Base-by-base conservation (phyloP, 495 filamentous ascomycete genomes). In the Podospora appendiculata region DNA sequence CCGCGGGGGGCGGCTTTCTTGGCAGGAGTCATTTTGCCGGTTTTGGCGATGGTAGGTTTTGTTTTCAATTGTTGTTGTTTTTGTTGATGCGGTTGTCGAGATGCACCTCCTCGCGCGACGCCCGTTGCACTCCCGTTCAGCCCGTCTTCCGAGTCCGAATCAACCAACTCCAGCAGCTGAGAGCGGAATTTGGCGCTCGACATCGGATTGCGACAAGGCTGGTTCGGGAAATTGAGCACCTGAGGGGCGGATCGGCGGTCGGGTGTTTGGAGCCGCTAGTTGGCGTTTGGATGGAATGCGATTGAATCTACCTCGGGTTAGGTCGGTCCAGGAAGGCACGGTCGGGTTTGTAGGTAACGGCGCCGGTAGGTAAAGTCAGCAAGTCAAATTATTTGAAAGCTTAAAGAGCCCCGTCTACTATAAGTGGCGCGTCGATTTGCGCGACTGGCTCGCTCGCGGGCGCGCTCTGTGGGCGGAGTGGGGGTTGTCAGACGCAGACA, bases 81-180 rank as follows among this genome's bases (percentile, higher is more conserved):
- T 46, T 5, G 50, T 25, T 18, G 45, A 16, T 32, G 45, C 13
- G 41, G n/a, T 49, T 54, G 54, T 19, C 35, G 51, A 40, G 12
- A 45, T 13, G 13, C 10, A 45, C 17, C 6, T 45, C 1, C 14
- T n/a, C 35, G 32, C 14, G 42, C 58, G 33, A 65, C 60, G 51
- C 72, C 35, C 63, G 66, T 62, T 69, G 75, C 13, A 71, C 73
- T 64, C 64, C 64, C 58, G 52, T 64, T 61, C 18, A 64, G 63
- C 32, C 74, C 71, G 66, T 86, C 82, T 45, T 89, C 86, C 55
- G 82, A 80, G 48, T 87, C 84, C 39, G 82, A 86, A 53, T 82
- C 85, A 36, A 84, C 72, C 44, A 86, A 69, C n/a, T 73, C 78
- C 53, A 84, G 78, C 19, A 88, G 58, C 35, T 76, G 80, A 32